Percentiles rank a stretch among this genome's conserved stretches.
Evolutionary conservation across 371 early-diverging fungal species (phyloP).

Genomic region (Basidiobolus meristosporus): DNA sequence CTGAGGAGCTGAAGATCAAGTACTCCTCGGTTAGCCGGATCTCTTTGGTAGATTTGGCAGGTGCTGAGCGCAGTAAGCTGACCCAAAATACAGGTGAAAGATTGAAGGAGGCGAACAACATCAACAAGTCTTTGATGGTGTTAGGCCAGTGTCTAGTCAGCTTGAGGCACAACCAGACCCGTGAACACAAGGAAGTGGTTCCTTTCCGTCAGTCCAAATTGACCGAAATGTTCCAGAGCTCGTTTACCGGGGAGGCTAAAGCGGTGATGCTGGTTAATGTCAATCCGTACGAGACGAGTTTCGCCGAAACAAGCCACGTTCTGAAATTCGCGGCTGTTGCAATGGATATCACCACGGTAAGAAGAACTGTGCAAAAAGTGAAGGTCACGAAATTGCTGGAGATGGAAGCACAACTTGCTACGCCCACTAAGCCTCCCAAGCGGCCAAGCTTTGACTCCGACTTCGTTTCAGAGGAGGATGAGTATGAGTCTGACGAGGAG

Average conservation of each 20-base stretch:
- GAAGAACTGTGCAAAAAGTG: conserved; percentile 9
- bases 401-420: conserved; percentile 4
- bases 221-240: conserved; percentile 47
- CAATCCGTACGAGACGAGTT: conserved; percentile 40
- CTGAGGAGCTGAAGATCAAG: conserved; percentile 24
- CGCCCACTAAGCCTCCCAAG: not conserved
- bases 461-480: conserved; percentile 15
- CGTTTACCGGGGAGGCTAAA: conserved; percentile 41
- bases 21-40: conserved; percentile 21
- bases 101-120: conserved; percentile 80
- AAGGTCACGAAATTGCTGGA: conserved; percentile 1
- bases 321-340: conserved; percentile 51
- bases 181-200: conserved; percentile 18
- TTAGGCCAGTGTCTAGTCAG: conserved; percentile 77
- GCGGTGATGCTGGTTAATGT: conserved; percentile 50
- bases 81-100: conserved; percentile 68
- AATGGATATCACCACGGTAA: conserved; percentile 33
- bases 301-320: conserved; percentile 35
- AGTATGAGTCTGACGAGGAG: conserved; percentile 13
- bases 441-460: conserved; percentile 4
- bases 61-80: conserved; percentile 74
- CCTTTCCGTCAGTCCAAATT: conserved; percentile 52
- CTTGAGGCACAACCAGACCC: conserved; percentile 28
- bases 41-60: conserved; percentile 91
- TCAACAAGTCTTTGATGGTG: conserved; percentile 86